Conservation (phyloP, 345 rosid species). For the Salix udensis region DNA sequence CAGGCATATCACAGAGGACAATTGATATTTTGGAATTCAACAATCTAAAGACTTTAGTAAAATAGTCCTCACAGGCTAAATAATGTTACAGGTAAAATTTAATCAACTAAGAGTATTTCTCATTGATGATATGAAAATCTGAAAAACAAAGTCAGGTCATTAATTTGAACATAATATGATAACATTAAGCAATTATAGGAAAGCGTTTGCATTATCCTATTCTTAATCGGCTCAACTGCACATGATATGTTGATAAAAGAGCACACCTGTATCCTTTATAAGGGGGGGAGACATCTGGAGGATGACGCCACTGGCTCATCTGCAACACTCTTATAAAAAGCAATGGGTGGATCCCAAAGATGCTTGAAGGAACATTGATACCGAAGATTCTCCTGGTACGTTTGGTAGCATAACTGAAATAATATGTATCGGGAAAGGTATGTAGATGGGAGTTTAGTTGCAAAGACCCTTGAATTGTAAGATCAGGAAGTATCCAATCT, state of each 20-base stretch:
- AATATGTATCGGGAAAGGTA: constrained; percentile 74
- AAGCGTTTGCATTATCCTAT: neutral
- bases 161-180: neutral
- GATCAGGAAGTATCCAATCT: constrained; percentile 96
- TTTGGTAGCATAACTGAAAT: constrained; percentile 91
- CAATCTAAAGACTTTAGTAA: neutral
- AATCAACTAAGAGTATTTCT: neutral
- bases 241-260: neutral
- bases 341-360: constrained; percentile 76
- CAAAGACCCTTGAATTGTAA: constrained; percentile 82
- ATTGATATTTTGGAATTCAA: neutral
- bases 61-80: neutral
- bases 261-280: constrained; percentile 84
- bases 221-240: neutral
- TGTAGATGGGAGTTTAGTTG: constrained; percentile 48
- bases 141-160: neutral
- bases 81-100: neutral
- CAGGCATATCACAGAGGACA: neutral
- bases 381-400: constrained; percentile 63
- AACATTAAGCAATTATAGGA: neutral
- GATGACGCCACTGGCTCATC: constrained; percentile 77
- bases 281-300: constrained; percentile 62
- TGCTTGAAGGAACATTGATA: constrained; percentile 68
- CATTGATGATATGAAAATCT: neutral
- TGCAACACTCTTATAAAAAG: constrained; percentile 79